Evolutionary conservation across 2,329 filamentous ascomycete species (phyloP).

Genomic region (Fusarium sp.): DNA sequence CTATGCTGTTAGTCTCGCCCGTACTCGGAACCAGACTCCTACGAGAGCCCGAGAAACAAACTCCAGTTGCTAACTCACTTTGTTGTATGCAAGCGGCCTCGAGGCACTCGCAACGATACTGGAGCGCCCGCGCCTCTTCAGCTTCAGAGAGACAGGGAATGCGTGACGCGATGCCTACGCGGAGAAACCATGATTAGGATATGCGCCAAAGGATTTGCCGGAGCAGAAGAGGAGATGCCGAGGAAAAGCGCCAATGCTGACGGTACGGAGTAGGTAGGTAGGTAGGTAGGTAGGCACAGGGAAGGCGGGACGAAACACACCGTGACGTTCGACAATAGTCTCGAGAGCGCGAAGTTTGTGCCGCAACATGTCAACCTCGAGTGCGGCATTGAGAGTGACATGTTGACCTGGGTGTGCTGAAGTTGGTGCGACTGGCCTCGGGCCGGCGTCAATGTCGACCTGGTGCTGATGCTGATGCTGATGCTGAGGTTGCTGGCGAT

Average conservation of each 20-base stretch:
- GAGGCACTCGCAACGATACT: conserved; percentile 67
- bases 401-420: conserved; percentile 58
- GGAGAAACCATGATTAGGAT: conserved; percentile 30
- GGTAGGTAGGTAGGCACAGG: neutral
- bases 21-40: neutral
- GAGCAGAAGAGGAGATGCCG: conserved; percentile 9
- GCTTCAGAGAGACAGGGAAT: conserved; percentile 60
- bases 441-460: conserved; percentile 60
- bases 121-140: conserved; percentile 64
- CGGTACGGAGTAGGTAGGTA: neutral
- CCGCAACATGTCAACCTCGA: conserved; percentile 63
- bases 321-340: conserved; percentile 57
- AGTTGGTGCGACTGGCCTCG: conserved; percentile 58
- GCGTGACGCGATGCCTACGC: conserved; percentile 42
- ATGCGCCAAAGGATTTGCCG: conserved; percentile 9
- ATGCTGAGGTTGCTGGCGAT: conserved; percentile 52
- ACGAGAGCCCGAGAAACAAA: neutral
- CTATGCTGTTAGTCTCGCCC: conserved; percentile 39
- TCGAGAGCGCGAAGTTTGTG: conserved; percentile 62
- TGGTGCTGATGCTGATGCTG: conserved; percentile 35
- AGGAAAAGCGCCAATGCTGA: conserved; percentile 17
- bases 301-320: conserved; percentile 49
- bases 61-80: conserved; percentile 38
- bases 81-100: conserved; percentile 58
- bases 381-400: conserved; percentile 55